A percentile compares a stretch with the other conserved stretches of the same genome.
These are phyloP conservation scores for Aspergillus puulaauensis DNA, from an alignment of 2,329 filamentous ascomycete genomes.

Conservation along the genomic window DNA sequence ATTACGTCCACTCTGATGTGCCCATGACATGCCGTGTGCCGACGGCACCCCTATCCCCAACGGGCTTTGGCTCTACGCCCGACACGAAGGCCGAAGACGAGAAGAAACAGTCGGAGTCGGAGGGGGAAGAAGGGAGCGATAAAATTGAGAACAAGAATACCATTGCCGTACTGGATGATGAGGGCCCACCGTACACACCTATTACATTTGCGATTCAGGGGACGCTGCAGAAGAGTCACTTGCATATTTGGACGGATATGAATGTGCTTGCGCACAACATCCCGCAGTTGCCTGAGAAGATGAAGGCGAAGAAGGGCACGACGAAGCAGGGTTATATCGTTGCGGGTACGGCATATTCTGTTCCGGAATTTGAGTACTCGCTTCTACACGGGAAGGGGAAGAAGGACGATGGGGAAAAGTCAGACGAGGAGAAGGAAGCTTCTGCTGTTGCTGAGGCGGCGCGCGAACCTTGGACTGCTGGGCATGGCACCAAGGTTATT, in stretches of 20 bases:
- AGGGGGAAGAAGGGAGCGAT: slow-evolving; percentile 24
- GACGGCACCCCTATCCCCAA: slow-evolving; percentile 61
- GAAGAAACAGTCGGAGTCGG: not conserved
- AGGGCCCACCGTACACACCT: slow-evolving; percentile 58
- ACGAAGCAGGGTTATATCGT: slow-evolving; percentile 71
- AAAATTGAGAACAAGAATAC: slow-evolving; percentile 45
- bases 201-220: slow-evolving; percentile 86
- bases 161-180: slow-evolving; percentile 23
- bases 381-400: slow-evolving; percentile 4
- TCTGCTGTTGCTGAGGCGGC: slow-evolving; percentile 43
- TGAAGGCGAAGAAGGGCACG: slow-evolving; percentile 48
- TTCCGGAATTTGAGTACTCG: slow-evolving; percentile 65
- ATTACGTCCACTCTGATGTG: slow-evolving; percentile 95
- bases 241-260: slow-evolving; percentile 86
- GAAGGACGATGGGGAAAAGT: slow-evolving; percentile 12
- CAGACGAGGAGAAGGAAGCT: slow-evolving; percentile 40
- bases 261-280: slow-evolving; percentile 77
- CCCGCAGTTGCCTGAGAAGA: slow-evolving; percentile 11
- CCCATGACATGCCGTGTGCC: slow-evolving; percentile 89
- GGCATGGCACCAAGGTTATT: slow-evolving; percentile 64
- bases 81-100: slow-evolving; percentile 22
- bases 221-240: slow-evolving; percentile 80
- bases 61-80: slow-evolving; percentile 21
- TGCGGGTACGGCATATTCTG: slow-evolving; percentile 82
- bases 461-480: slow-evolving; percentile 49